These are phyloP conservation scores for Pseudodiploospora longispora DNA, from an alignment of 2,329 filamentous ascomycete genomes.

Conservation along the genomic window DNA sequence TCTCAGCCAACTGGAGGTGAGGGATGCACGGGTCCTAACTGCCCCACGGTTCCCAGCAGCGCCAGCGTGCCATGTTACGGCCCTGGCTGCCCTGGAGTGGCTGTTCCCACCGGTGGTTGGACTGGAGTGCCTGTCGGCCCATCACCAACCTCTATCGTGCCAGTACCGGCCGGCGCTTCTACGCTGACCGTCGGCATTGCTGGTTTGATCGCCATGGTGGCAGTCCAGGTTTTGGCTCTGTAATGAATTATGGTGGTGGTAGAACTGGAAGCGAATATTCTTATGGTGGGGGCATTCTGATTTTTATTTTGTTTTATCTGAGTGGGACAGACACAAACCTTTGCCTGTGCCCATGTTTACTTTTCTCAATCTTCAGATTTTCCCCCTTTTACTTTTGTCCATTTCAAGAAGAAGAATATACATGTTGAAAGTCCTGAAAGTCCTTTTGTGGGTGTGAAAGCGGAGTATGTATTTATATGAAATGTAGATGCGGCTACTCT, in stretches of 20 bases:
- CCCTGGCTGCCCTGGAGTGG: slow-evolving; percentile 9
- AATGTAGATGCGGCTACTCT: no score
- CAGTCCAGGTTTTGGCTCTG: slow-evolving; percentile 20
- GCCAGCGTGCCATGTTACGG: slow-evolving; percentile 3
- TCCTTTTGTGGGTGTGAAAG: no score
- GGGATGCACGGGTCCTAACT: slow-evolving; percentile 17
- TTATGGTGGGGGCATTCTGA: no score
- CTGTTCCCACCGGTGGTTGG: slow-evolving; percentile 13
- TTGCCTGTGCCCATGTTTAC: no score
- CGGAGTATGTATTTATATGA: no score
- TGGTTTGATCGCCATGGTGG: slow-evolving; percentile 17
- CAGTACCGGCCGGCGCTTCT: slow-evolving; percentile 41
- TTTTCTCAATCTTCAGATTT: no score
- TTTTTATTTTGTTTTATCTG: no score
- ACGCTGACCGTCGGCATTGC: slow-evolving; percentile 17
- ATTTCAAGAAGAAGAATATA: no score
- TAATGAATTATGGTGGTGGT: slow-evolving; percentile 9
- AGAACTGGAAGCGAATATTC: no score
- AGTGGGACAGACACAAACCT: no score
- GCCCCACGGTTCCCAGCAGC: slow-evolving; percentile 8
- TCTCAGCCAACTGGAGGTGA: slow-evolving; percentile 17
- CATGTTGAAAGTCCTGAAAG: no score
- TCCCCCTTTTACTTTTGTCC: no score
- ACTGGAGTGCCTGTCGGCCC: slow-evolving; percentile 5
- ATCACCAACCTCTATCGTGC: slow-evolving; percentile 19